Percentiles rank a stretch among this genome's conserved stretches.
These are phyloP conservation scores for Fabrea salina DNA, from an alignment of 169 alveolate species.

Conservation along the genomic window DNA sequence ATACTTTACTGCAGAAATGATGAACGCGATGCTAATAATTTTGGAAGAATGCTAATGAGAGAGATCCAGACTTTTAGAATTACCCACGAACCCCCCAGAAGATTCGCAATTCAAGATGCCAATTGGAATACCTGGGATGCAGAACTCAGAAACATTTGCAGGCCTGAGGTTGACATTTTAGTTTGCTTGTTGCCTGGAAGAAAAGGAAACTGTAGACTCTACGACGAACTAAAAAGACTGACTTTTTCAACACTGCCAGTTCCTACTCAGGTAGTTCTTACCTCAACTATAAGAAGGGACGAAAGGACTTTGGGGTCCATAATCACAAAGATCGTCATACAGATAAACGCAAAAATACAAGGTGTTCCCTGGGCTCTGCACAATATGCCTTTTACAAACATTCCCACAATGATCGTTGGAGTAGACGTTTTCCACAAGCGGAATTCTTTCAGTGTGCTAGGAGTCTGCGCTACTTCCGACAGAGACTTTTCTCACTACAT, in stretches of 20 bases:
- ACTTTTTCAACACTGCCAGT: slow-evolving; percentile 46
- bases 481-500: slow-evolving; percentile 14
- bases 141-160: background rate
- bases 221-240: slow-evolving; percentile 53
- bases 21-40: slow-evolving; percentile 42
- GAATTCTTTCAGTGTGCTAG: slow-evolving; percentile 13
- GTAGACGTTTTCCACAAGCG: slow-evolving; percentile 40
- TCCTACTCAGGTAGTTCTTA: slow-evolving; percentile 62
- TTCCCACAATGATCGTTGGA: slow-evolving; percentile 74
- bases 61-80: slow-evolving; percentile 39
- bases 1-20: slow-evolving; percentile 56
- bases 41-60: slow-evolving; percentile 43
- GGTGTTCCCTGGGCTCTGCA: slow-evolving; percentile 75
- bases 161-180: slow-evolving; percentile 32
- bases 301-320: slow-evolving; percentile 56
- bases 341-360: slow-evolving; percentile 67
- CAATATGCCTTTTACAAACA: slow-evolving; percentile 54
- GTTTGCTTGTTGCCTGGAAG: slow-evolving; percentile 60
- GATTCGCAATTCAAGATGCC: slow-evolving; percentile 35
- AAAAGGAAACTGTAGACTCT: slow-evolving; percentile 53
- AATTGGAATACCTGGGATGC: slow-evolving; percentile 47
- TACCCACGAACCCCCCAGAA: slow-evolving; percentile 52
- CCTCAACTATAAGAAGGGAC: slow-evolving; percentile 41
- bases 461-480: slow-evolving; percentile 19
- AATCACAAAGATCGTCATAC: slow-evolving; percentile 56